These are phyloP conservation scores for Porphyrellus cyaneotinctus DNA, from an alignment of 768 basidiomycete genomes.

Conservation along the genomic window DNA sequence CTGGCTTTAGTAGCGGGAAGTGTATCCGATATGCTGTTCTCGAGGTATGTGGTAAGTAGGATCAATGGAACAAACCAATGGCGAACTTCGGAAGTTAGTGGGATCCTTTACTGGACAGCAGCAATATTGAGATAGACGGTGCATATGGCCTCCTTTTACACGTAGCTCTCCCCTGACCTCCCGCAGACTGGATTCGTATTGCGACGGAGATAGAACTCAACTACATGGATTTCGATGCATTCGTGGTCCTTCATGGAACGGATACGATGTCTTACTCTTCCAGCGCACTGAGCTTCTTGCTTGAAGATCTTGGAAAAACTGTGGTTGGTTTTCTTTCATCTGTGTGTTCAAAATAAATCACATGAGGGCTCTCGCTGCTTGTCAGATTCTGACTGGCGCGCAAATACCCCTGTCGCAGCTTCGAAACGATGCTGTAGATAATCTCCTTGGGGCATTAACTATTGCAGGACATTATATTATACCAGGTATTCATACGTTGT, in stretches of 20 bases:
- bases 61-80: background rate
- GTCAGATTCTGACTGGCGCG: conserved; percentile 83
- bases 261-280: conserved; percentile 91
- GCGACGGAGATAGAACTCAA: conserved; percentile 92
- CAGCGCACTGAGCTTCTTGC: conserved; percentile 83
- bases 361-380: background rate
- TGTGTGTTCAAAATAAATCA: background rate
- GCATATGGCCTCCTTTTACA: conserved; percentile 2
- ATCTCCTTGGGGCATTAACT: conserved; percentile 82
- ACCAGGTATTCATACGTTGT: conserved; percentile 52
- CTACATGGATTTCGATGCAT: conserved; percentile 81
- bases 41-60: conserved; percentile 58
- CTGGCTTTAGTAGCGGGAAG: conserved; percentile 58
- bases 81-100: conserved; percentile 47
- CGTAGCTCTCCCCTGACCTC: conserved; percentile 9
- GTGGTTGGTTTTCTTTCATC: conserved; percentile 48
- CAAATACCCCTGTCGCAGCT: conserved; percentile 90
- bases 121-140: conserved; percentile 84
- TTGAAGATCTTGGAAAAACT: conserved; percentile 91
- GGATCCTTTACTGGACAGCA: conserved; percentile 84
- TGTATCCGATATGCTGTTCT: conserved; percentile 82
- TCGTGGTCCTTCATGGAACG: conserved; percentile 86
- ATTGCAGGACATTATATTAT: conserved; percentile 91
- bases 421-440: conserved; percentile 93
- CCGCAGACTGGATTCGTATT: conserved; percentile 82